Evolutionary conservation across 2,329 filamentous ascomycete genomes (phyloP), one percentile per base, ranked within the genome.

Genomic region (Parastagonospora nodorum): DNA sequence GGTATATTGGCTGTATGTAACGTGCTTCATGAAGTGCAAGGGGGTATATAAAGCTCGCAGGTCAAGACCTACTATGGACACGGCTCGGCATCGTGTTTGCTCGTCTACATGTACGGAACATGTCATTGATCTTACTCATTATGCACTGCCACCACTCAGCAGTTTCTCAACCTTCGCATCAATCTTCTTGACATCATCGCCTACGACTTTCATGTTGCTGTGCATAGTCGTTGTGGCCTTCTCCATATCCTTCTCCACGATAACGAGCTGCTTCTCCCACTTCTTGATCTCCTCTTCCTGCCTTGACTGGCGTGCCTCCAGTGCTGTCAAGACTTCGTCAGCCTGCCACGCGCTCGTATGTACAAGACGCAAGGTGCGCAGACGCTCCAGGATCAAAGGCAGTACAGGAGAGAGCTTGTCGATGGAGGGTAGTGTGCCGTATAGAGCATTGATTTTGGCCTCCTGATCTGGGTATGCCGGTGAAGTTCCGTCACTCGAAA

Each of bases 401-500:
- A 99, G 81, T 14, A 96, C 81, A 1, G 94, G 94, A 5, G 90
- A 83, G 7, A 99, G 80, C 49, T 83, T 89, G 74, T 96, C 92
- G 51, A 99, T 94, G 0, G 90, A 94, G 1, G 92, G 88, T 12
- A 99, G 78, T 2, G 91, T 90, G 1, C 89, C 88, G 74, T 97
- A 97, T 5, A 99, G 83, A 1, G 92, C 90, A 59, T 96, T 94
- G 71, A 99, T 89, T 72, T 96, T 96, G 45, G 89, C 82, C 35
- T 86, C 82, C 63, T 95, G 89, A 63, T 96, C 91, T 8, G 81
- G 80, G 49, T 87, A 81, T 46, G 69, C 47, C 38, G 60, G 39
- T 1, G 48, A 42, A 24, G 59, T 62, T 39, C n/a, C 44, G 9
- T 65, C 63, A 11, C 50, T 45, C 15, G 28, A 37, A 9, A 38